Evolutionary conservation across 2,329 filamentous ascomycete genomes (phyloP).

Genomic region (Scedosporium boydii): DNA sequence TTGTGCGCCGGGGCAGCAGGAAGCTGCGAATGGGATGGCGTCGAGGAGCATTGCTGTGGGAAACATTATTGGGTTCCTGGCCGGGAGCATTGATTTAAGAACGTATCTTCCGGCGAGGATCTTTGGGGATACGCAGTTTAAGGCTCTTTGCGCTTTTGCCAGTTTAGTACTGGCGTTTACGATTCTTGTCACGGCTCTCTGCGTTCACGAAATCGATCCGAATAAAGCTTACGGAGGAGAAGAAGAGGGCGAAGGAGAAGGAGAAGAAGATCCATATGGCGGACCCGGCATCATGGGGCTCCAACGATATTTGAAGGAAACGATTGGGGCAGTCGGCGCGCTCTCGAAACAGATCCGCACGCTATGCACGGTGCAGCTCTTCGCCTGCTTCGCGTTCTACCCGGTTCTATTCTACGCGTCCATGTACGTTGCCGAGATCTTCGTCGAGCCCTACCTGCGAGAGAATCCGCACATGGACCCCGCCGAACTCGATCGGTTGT

Average conservation of each 20-base stretch:
- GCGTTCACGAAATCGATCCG: conserved; percentile 74
- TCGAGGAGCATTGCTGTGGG: conserved; percentile 78
- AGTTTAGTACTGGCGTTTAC: conserved; percentile 63
- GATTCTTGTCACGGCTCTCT: conserved; percentile 57
- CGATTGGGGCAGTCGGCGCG: conserved; percentile 66
- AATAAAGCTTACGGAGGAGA: conserved; percentile 41
- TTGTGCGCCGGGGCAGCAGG: conserved; percentile 89
- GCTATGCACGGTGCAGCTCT: conserved; percentile 76
- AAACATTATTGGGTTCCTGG: conserved; percentile 84
- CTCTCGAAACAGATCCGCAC: conserved; percentile 74
- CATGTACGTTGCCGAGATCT: conserved; percentile 88
- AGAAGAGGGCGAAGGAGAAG: conserved; percentile 40
- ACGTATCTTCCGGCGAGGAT: conserved; percentile 54
- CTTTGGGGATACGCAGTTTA: conserved; percentile 82
- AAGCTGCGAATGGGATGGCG: conserved; percentile 89
- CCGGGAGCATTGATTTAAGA: conserved; percentile 75
- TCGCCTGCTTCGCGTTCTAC: conserved; percentile 92
- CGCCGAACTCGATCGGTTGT: conserved; percentile 66
- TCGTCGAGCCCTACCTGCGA: conserved; percentile 72
- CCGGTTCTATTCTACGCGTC: conserved; percentile 93
- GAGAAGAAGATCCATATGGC: no score
- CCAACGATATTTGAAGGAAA: conserved; percentile 67
- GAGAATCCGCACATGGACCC: conserved; percentile 69
- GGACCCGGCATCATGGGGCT: conserved; percentile 36
- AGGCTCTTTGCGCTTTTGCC: conserved; percentile 81